Evolutionary conservation across 331 rosid species (phyloP).

Genomic region (Spiraea crenata): DNA sequence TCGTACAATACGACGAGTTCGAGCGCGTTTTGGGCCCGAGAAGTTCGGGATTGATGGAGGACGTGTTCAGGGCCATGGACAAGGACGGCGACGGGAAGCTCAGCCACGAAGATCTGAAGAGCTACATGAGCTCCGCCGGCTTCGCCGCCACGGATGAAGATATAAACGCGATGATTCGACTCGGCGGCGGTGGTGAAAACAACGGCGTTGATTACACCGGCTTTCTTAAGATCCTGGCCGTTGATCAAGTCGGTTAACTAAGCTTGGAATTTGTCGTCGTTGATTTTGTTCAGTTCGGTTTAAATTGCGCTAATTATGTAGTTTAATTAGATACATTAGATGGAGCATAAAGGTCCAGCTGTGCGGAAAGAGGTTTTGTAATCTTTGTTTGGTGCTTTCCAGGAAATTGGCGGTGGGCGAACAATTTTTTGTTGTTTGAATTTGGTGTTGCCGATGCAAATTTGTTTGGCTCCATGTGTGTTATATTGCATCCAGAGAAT

Average conservation of each 20-base stretch:
- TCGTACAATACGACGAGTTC: conserved; percentile 87
- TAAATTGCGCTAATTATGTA: too few relatives aligned
- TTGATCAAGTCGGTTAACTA: conserved; percentile 24
- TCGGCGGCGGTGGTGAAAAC: conserved; percentile 58
- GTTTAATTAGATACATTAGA: too few relatives aligned
- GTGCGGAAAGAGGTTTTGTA: background rate
- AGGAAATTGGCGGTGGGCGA: background rate
- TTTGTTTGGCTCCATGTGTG: background rate
- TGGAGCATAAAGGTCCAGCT: background rate
- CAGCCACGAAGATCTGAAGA: conserved; percentile 66
- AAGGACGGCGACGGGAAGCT: conserved; percentile 90
- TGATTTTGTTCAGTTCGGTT: background rate
- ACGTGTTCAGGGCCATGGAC: conserved; percentile 82
- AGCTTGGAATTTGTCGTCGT: too few relatives aligned
- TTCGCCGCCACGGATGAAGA: conserved; percentile 60
- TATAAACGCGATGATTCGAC: conserved; percentile 58
- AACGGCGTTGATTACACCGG: conserved; percentile 69
- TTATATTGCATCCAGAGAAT: background rate
- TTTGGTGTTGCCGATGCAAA: background rate
- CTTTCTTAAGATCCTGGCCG: conserved; percentile 60
- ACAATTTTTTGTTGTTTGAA: background rate
- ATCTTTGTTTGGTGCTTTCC: too few relatives aligned
- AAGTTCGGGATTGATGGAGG: conserved; percentile 58
- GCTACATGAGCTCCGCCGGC: conserved; percentile 64
- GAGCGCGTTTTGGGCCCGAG: conserved; percentile 54